Evolutionary conservation across 2,329 filamentous ascomycete genomes (phyloP), one percentile per base, ranked within the genome.

Genomic region (Fusarium euwallaceae): DNA sequence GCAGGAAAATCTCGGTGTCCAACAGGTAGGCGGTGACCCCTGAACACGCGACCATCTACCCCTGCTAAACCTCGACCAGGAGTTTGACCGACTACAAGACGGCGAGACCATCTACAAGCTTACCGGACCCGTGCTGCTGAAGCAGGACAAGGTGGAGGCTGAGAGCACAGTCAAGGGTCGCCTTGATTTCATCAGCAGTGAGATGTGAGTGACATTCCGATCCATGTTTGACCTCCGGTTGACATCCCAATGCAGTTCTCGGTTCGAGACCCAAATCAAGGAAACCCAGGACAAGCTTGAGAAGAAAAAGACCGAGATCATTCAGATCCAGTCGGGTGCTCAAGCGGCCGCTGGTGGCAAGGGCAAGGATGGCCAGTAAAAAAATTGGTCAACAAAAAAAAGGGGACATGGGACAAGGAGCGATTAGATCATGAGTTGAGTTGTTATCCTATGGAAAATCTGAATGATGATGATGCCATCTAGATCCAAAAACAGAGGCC

Each of bases 31-130:
- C 64, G 34, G 11, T 37, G 20, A 34, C 27, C 8, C 48, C 51
- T 14, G 24, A 17, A 29, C 61, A 34, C 29, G 39, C 12, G n/a
- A 43, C 34, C 34, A 37, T n/a, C 27, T 2, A 59, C 36, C 36
- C 22, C 32, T 51, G 53, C 69, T 81, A 66, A 81, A 22, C 39
- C 10, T 43, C 12, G 17, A 37, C 14, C 74, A 97, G 92, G 96
- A 98, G 83, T 98, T 98, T 82, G 88, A 91, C 45, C 88, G 89
- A 64, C 88, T 98, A 69, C 90, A 92, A 78, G 92, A 95, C 41
- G 93, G 93, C 77, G 93, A 97, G 80, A 94, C 92, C 74, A 97
- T 99, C 83, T 99, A 97, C 90, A 99, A 98, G 85, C 91, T 98
- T 48, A 92, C 98, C 56, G 97, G 97, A 0, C 97, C 97, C 0